Evolutionary conservation across 345 rosid species (phyloP).

Genomic region (Eucalyptus pumila): DNA sequence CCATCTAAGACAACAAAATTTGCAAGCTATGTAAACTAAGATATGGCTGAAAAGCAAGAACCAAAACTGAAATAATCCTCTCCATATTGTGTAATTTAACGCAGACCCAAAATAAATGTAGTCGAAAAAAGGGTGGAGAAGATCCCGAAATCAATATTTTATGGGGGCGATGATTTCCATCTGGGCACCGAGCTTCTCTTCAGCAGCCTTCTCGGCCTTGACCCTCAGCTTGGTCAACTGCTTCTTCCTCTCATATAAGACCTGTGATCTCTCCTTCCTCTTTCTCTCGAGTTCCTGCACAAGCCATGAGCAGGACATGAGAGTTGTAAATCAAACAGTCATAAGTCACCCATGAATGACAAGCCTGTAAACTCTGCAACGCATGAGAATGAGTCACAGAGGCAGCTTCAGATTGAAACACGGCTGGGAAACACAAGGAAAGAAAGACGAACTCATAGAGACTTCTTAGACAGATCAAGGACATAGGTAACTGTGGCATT

Average conservation of each 20-base stretch:
- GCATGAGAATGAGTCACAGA: neutral
- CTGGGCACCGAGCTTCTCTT: slow-evolving; percentile 72
- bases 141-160: slow-evolving; percentile 22
- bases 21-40: neutral
- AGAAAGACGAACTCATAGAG: neutral
- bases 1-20: neutral
- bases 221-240: slow-evolving; percentile 59
- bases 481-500: neutral
- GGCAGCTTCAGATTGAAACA: neutral
- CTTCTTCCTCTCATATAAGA: slow-evolving; percentile 65
- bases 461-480: neutral
- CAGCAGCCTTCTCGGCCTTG: slow-evolving; percentile 74
- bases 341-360: neutral
- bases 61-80: neutral
- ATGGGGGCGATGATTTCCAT: slow-evolving; percentile 51
- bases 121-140: neutral
- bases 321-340: neutral
- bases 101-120: neutral
- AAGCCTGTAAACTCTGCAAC: neutral
- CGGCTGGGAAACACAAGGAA: neutral
- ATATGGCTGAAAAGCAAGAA: neutral
- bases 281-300: slow-evolving; percentile 65
- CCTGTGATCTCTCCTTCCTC: slow-evolving; percentile 72
- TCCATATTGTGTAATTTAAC: neutral
- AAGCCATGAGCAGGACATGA: neutral